phyloP scores from a whole-genome alignment of 495 filamentous ascomycete genomes.

The Terfezia claveryi region DNA sequence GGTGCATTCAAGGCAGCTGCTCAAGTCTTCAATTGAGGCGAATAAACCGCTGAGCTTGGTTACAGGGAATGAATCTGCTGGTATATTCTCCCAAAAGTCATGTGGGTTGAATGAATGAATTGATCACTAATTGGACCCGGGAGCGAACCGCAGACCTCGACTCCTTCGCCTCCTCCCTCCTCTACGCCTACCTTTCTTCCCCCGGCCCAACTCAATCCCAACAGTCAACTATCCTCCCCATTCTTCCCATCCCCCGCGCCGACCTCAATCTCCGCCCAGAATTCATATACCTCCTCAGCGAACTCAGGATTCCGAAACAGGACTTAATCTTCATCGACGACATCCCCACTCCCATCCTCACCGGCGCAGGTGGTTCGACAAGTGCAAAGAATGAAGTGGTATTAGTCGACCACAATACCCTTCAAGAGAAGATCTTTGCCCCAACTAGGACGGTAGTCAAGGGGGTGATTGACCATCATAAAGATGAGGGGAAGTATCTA shows the following conservation, averaged over 20 bases:
- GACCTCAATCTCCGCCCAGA: constrained; percentile 62
- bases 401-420: constrained; percentile 79
- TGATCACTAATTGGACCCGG: too few relatives aligned
- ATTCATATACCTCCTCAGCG: constrained; percentile 34
- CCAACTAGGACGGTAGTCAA: constrained; percentile 26
- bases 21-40: constrained; percentile 7
- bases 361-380: neutral
- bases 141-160: constrained; percentile 45
- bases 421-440: constrained; percentile 25
- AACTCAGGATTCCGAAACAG: constrained; percentile 30
- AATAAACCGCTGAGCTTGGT: constrained; percentile 35
- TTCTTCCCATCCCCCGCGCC: constrained; percentile 50
- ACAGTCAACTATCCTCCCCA: constrained; percentile 45
- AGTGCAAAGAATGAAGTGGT: constrained; percentile 21
- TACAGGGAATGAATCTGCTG: constrained; percentile 52
- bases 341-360: constrained; percentile 19
- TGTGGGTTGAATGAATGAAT: too few relatives aligned
- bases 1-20: constrained; percentile 6
- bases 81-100: constrained; percentile 17
- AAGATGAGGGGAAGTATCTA: constrained; percentile 40
- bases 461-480: constrained; percentile 86
- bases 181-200: constrained; percentile 55
- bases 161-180: constrained; percentile 65
- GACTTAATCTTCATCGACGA: constrained; percentile 24
- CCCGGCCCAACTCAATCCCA: neutral